These are phyloP conservation scores for Trichoderma guizhouense DNA, from an alignment of 2,329 filamentous ascomycete genomes.

Conservation along the genomic window DNA sequence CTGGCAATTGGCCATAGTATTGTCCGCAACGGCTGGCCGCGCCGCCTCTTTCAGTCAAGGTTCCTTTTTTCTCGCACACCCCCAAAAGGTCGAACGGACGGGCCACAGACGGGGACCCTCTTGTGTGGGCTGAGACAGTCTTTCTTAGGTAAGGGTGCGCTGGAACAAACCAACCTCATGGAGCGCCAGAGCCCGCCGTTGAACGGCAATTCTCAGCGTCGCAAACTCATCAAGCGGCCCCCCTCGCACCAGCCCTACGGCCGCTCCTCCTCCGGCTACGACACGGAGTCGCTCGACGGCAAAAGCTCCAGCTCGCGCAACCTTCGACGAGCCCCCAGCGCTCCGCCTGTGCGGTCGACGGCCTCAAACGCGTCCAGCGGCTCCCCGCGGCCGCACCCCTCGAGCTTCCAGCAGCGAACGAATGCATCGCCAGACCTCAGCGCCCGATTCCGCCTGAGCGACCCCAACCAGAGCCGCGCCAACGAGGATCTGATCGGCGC, in stretches of 20 bases:
- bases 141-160: slow-evolving; percentile 27
- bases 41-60: slow-evolving; percentile 16
- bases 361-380: slow-evolving; percentile 49
- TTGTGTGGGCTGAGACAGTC: slow-evolving; percentile 24
- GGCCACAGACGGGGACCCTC: slow-evolving; percentile 10
- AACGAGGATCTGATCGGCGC: slow-evolving; percentile 60
- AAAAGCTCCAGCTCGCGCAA: slow-evolving; percentile 55
- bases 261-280: slow-evolving; percentile 48
- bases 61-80: slow-evolving; percentile 5
- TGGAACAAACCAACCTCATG: slow-evolving; percentile 38
- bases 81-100: slow-evolving; percentile 13
- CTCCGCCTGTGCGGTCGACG: slow-evolving; percentile 49
- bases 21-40: slow-evolving; percentile 11
- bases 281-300: slow-evolving; percentile 54
- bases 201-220: slow-evolving; percentile 52
- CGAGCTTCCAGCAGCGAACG: slow-evolving; percentile 21
- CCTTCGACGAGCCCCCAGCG: slow-evolving; percentile 59
- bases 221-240: slow-evolving; percentile 62
- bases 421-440: slow-evolving; percentile 46
- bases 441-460: slow-evolving; percentile 29
- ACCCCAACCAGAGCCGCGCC: slow-evolving; percentile 26
- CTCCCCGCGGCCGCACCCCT: slow-evolving; percentile 21
- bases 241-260: slow-evolving; percentile 48
- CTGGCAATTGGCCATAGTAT: slow-evolving; percentile 6
- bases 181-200: slow-evolving; percentile 43